Percentiles rank a stretch among this genome's conserved stretches.
phyloP scores from a whole-genome alignment of 2,329 filamentous ascomycete species.

The Calonectria hongkongensis region DNA sequence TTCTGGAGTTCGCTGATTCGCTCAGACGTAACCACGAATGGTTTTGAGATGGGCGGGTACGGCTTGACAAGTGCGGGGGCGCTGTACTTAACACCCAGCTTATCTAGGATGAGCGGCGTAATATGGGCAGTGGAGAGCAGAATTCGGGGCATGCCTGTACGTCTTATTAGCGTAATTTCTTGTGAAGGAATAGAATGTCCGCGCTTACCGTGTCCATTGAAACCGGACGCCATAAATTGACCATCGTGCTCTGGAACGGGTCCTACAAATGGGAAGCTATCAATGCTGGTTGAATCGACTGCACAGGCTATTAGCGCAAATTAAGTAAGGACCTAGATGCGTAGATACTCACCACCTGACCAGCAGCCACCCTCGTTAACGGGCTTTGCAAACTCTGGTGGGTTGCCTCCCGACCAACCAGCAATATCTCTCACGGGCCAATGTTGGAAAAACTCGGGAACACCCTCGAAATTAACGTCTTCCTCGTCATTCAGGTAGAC shows the following conservation, averaged over 20 bases:
- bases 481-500: slow-evolving; percentile 35
- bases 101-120: slow-evolving; percentile 34
- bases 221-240: slow-evolving; percentile 35
- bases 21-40: slow-evolving; percentile 24
- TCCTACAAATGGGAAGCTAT: slow-evolving; percentile 38
- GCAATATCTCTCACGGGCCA: slow-evolving; percentile 29
- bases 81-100: slow-evolving; percentile 25
- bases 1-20: slow-evolving; percentile 26
- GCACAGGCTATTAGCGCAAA: neutral
- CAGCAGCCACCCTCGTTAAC: slow-evolving; percentile 37
- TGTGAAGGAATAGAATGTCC: no score
- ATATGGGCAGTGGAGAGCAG: slow-evolving; percentile 35
- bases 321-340: no score
- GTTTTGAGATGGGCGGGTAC: slow-evolving; percentile 29
- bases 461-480: slow-evolving; percentile 29
- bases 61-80: slow-evolving; percentile 24
- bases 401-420: slow-evolving; percentile 27
- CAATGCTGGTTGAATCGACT: slow-evolving; percentile 35
- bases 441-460: slow-evolving; percentile 34
- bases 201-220: slow-evolving; percentile 32
- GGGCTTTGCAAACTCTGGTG: slow-evolving; percentile 31
- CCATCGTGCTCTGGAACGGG: slow-evolving; percentile 23
- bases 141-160: slow-evolving; percentile 34
- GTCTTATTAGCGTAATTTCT: neutral
- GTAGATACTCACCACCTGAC: slow-evolving; percentile 32